A percentile compares a stretch with the other conserved stretches of the same genome.
Conservation (phyloP, 75 land plant species). For the Chamaecyparis obtusa region DNA sequence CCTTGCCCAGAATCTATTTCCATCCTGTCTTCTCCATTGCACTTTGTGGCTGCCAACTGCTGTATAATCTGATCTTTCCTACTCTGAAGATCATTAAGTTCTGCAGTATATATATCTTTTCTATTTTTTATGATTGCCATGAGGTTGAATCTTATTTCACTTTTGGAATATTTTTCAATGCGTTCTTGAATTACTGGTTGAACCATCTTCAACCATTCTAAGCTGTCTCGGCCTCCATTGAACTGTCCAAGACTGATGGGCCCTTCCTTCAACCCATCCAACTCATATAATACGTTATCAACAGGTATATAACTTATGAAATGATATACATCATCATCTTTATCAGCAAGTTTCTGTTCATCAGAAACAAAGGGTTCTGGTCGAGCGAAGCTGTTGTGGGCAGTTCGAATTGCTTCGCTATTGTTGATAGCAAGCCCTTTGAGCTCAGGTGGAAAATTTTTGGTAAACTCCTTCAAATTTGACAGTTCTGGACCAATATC, state of each 20-base stretch:
- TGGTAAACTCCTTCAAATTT: constrained; percentile 80
- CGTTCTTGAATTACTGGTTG: constrained; percentile 98
- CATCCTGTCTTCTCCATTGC: constrained; percentile 27
- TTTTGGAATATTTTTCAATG: constrained; percentile 87
- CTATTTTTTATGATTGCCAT: constrained; percentile 95
- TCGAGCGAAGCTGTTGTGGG: constrained; percentile 97
- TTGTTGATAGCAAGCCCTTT: constrained; percentile 96
- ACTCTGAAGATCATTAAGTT: constrained; percentile 75
- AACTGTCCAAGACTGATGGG: constrained; percentile 91
- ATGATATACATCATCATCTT: constrained; percentile 98
- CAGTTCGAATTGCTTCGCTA: constrained; percentile 94
- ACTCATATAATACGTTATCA: constrained; percentile 89
- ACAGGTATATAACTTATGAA: constrained; percentile 97
- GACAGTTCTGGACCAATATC: constrained; percentile 94
- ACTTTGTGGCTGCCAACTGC: constrained; percentile 37
- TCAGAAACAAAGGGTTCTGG: constrained; percentile 98
- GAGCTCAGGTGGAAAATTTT: constrained; percentile 91
- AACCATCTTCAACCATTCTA: constrained; percentile 89
- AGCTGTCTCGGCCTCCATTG: constrained; percentile 53
- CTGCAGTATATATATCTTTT: constrained; percentile 83
- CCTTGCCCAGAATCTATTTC: constrained; percentile 18
- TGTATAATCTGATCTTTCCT: constrained; percentile 60
- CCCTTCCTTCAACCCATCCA: constrained; percentile 98
- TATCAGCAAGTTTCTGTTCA: constrained; percentile 81
- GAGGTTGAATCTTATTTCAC: constrained; percentile 93